phyloP scores from a whole-genome alignment of 495 filamentous ascomycete genomes.

The Aspergillus conjunctus region DNA sequence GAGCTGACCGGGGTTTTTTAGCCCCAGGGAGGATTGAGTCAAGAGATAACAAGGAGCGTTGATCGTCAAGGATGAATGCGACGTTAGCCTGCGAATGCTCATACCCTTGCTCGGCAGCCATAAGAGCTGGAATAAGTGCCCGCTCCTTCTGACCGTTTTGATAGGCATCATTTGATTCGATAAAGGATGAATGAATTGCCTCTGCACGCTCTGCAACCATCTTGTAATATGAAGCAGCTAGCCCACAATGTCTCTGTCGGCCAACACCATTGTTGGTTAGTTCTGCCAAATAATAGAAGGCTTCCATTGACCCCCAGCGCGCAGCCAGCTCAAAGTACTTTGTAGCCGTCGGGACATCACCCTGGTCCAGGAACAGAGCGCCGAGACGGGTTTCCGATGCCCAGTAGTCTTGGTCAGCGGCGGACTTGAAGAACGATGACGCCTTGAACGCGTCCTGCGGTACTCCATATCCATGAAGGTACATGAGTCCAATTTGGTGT shows the following conservation, averaged over 20 bases:
- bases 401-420: slow-evolving; percentile 82
- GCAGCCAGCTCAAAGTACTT: slow-evolving; percentile 93
- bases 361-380: slow-evolving; percentile 87
- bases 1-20: slow-evolving; percentile 40
- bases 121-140: slow-evolving; percentile 81
- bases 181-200: slow-evolving; percentile 77
- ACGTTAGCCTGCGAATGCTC: slow-evolving; percentile 93
- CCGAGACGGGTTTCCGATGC: slow-evolving; percentile 84
- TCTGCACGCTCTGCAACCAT: slow-evolving; percentile 90
- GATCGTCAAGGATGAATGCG: slow-evolving; percentile 84
- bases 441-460: slow-evolving; percentile 72
- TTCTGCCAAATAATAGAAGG: slow-evolving; percentile 94
- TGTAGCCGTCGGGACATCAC: slow-evolving; percentile 71
- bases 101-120: slow-evolving; percentile 95
- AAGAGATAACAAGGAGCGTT: slow-evolving; percentile 64
- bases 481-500: slow-evolving; percentile 82
- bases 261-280: slow-evolving; percentile 80
- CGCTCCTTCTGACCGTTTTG: slow-evolving; percentile 82
- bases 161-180: slow-evolving; percentile 83
- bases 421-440: slow-evolving; percentile 75
- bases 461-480: slow-evolving; percentile 82
- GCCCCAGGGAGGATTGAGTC: slow-evolving; percentile 46
- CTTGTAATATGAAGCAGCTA: slow-evolving; percentile 91
- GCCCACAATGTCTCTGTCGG: slow-evolving; percentile 74
- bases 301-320: slow-evolving; percentile 84